Conservation (phyloP, 768 basidiomycete species). For the Amyloporia xantha region DNA sequence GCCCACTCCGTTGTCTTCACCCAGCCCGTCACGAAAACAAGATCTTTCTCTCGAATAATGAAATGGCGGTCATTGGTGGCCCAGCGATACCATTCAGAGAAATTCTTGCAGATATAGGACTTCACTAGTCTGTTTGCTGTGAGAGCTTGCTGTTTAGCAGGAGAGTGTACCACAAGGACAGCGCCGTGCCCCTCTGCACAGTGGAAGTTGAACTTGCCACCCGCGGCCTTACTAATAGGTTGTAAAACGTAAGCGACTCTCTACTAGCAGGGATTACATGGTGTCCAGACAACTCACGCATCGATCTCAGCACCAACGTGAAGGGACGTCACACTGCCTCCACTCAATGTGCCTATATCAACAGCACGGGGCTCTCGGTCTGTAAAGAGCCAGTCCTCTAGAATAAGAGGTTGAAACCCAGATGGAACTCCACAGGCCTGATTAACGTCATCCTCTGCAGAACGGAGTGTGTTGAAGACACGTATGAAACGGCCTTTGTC, state of each 20-base stretch:
- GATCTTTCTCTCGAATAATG: not conserved
- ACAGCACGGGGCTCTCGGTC: not conserved
- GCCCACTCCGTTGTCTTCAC: slow-evolving; percentile 14
- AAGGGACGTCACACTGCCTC: not conserved
- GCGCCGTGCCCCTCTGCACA: slow-evolving; percentile 9
- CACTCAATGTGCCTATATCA: not conserved
- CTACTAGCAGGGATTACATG: not conserved
- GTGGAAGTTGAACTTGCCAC: not conserved
- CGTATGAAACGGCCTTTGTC: slow-evolving; percentile 13
- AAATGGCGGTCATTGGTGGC: slow-evolving; percentile 4
- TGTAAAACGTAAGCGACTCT: not conserved
- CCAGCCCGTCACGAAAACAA: slow-evolving; percentile 12
- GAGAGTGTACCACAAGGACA: not conserved
- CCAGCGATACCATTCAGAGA: slow-evolving; percentile 5
- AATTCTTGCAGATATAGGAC: slow-evolving; percentile 6
- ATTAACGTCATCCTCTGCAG: slow-evolving; percentile 6
- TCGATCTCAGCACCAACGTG: slow-evolving; percentile 6
- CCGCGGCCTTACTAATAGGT: not conserved
- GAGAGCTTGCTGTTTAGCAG: not conserved
- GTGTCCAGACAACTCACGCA: not conserved
- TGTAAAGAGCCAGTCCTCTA: no score
- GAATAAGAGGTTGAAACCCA: slow-evolving; percentile 3
- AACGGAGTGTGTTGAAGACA: slow-evolving; percentile 13
- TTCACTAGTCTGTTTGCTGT: not conserved
- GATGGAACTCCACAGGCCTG: slow-evolving; percentile 5